Percentiles rank a stretch among this genome's conserved stretches.
phyloP scores from a whole-genome alignment of 306 rosid genomes.

The Dryas octopetala region DNA sequence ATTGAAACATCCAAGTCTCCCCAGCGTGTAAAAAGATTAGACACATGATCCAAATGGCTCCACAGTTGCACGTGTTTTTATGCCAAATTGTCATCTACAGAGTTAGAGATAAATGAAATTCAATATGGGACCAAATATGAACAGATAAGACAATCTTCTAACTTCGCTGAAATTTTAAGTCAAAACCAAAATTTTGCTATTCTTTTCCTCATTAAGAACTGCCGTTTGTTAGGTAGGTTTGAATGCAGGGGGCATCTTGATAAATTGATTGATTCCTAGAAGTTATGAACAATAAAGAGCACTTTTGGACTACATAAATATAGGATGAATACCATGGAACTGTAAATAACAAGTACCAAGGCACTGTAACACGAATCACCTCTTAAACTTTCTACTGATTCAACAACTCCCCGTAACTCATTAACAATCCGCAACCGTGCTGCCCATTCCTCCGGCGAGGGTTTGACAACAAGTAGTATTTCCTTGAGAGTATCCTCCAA shows the following conservation, averaged over 20 bases:
- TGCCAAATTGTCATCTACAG: conserved; percentile 18
- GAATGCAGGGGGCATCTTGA: no score
- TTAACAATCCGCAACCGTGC: conserved; percentile 45
- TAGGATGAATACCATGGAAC: conserved; percentile 5
- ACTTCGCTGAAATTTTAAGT: background rate
- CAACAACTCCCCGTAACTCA: conserved; percentile 43
- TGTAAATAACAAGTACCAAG: no score
- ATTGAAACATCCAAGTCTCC: conserved; percentile 91
- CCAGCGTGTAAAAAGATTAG: conserved; percentile 73
- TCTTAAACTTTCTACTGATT: conserved; percentile 60
- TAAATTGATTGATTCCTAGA: background rate
- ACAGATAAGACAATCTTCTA: background rate
- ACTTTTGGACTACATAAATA: background rate
- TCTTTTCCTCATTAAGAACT: background rate
- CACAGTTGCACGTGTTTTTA: conserved; percentile 76
- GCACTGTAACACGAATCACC: conserved; percentile 31
- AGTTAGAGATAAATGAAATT: background rate
- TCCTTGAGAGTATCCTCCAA: conserved; percentile 51
- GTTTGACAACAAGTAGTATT: conserved; percentile 51
- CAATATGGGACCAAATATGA: background rate
- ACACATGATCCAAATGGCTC: conserved; percentile 95
- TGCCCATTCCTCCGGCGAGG: conserved; percentile 52
- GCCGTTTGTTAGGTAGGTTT: background rate
- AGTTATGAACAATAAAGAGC: background rate
- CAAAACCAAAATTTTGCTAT: background rate